Evolutionary conservation across 2,329 filamentous ascomycete species (phyloP).

Genomic region (Coleophoma eucalyptorum): DNA sequence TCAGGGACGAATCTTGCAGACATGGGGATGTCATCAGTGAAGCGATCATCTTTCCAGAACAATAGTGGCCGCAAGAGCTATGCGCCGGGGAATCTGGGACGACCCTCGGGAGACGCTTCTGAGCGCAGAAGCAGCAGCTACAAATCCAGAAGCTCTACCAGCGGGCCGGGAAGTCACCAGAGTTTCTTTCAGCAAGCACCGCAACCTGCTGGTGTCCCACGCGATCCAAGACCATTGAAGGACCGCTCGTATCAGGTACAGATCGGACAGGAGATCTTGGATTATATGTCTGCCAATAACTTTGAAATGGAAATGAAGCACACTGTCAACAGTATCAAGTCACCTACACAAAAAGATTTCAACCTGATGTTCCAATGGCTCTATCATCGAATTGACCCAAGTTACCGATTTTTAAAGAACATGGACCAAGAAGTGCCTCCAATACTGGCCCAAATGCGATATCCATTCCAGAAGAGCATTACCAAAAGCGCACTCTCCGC

Average conservation of each 20-base stretch:
- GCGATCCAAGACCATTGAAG: slow-evolving; percentile 81
- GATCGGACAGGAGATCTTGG: slow-evolving; percentile 84
- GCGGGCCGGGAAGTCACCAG: slow-evolving; percentile 70
- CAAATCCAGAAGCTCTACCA: slow-evolving; percentile 63
- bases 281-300: slow-evolving; percentile 89
- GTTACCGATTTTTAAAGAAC: slow-evolving; percentile 87
- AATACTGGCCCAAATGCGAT: slow-evolving; percentile 87
- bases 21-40: slow-evolving; percentile 76
- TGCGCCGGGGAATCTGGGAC: slow-evolving; percentile 35
- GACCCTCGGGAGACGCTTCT: slow-evolving; percentile 36
- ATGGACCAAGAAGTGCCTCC: slow-evolving; percentile 95
- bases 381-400: slow-evolving; percentile 92
- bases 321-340: slow-evolving; percentile 84
- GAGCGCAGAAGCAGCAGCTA: slow-evolving; percentile 81
- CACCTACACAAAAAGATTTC: slow-evolving; percentile 97
- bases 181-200: slow-evolving; percentile 93
- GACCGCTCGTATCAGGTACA: slow-evolving; percentile 76
- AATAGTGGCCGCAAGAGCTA: slow-evolving; percentile 57
- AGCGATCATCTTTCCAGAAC: slow-evolving; percentile 76
- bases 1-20: slow-evolving; percentile 79
- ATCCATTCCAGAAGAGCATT: slow-evolving; percentile 92
- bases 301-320: slow-evolving; percentile 99
- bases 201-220: slow-evolving; percentile 74
- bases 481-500: slow-evolving; percentile 95
- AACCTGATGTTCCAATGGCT: slow-evolving; percentile 98